These are phyloP conservation scores for Kodamaea fukazawae DNA, from an alignment of 805 yeast species.

Conservation along the genomic window DNA sequence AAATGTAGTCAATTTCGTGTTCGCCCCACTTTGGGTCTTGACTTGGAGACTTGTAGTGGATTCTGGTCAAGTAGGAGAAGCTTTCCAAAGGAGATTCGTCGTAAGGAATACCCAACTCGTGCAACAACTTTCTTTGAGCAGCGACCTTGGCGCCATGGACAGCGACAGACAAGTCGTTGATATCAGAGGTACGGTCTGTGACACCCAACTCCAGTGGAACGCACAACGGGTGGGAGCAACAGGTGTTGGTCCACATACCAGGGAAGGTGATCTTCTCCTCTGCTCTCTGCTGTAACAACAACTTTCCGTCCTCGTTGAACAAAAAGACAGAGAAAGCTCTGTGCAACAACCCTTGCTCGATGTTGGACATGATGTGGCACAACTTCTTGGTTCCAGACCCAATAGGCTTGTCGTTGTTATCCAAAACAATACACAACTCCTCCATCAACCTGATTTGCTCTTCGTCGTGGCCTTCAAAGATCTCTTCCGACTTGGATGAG, in stretches of 20 bases:
- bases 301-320: constrained; percentile 71
- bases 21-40: constrained; percentile 80
- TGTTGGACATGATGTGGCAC: constrained; percentile 85
- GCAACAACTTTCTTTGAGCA: constrained; percentile 87
- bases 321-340: constrained; percentile 96
- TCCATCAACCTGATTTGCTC: constrained; percentile 96
- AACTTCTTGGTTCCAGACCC: constrained; percentile 94
- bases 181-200: constrained; percentile 12
- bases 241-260: constrained; percentile 96
- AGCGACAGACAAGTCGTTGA: constrained; percentile 50
- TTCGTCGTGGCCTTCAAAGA: constrained; percentile 86
- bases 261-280: constrained; percentile 96
- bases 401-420: constrained; percentile 79
- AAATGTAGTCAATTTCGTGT: constrained; percentile 94
- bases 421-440: constrained; percentile 91
- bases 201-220: constrained; percentile 75
- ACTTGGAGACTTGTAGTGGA: constrained; percentile 86
- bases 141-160: constrained; percentile 80
- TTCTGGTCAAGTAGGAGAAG: constrained; percentile 85
- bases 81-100: constrained; percentile 59
- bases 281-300: constrained; percentile 92
- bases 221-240: constrained; percentile 97
- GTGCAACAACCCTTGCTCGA: constrained; percentile 82
- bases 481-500: constrained; percentile 25
- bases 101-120: constrained; percentile 81